These are phyloP conservation scores for Atalantia buxifolia DNA, from an alignment of 345 rosid species.

Conservation along the genomic window DNA sequence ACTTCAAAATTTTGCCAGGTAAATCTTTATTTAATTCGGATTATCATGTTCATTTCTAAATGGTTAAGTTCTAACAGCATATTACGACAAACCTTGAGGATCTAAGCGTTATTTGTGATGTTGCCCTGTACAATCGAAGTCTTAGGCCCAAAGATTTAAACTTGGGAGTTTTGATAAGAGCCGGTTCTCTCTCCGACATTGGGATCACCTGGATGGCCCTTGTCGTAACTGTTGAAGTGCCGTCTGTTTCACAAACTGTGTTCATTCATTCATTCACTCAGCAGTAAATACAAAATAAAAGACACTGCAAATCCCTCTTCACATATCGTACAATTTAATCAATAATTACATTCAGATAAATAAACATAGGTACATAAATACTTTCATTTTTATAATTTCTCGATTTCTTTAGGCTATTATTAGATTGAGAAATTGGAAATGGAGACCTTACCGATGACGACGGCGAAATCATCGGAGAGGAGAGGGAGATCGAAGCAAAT, in stretches of 20 bases:
- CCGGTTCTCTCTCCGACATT: neutral
- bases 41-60: too few relatives aligned
- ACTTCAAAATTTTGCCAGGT: too few relatives aligned
- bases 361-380: neutral
- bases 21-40: too few relatives aligned
- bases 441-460: constrained; percentile 65
- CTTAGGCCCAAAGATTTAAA: neutral
- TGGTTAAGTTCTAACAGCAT: too few relatives aligned
- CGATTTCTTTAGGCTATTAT: neutral
- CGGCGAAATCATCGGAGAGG: constrained; percentile 59
- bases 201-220: neutral
- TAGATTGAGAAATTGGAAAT: constrained; percentile 31
- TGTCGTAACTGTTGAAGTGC: neutral
- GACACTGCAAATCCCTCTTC: neutral
- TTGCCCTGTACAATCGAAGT: neutral
- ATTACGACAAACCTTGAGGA: neutral
- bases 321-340: neutral
- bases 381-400: neutral
- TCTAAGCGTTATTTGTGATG: neutral
- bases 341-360: neutral
- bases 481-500: constrained; percentile 66
- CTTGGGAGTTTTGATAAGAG: neutral
- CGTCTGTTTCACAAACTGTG: neutral
- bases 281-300: neutral
- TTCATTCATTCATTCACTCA: neutral